Conservation (phyloP, 768 basidiomycete species). For the Tulasnella sp. region DNA sequence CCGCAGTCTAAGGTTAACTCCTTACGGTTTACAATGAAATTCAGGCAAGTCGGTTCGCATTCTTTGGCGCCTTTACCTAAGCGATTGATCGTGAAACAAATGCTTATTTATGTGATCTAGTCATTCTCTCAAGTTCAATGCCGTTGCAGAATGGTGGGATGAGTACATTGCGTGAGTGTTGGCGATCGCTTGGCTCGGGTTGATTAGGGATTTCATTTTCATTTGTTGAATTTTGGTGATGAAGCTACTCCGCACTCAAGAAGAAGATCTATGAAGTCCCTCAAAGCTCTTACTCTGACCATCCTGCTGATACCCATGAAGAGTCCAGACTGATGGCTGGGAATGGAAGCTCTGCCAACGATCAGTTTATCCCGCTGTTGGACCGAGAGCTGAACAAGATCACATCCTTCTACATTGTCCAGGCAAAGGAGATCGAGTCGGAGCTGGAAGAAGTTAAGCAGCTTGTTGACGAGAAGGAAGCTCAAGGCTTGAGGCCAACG, state of each 20-base stretch:
- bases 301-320: conserved; percentile 60
- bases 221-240: conserved; percentile 9
- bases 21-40: conserved; percentile 14
- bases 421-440: conserved; percentile 57
- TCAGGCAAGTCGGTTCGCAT: conserved; percentile 9
- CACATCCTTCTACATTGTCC: conserved; percentile 56
- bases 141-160: conserved; percentile 85
- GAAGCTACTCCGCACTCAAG: conserved; percentile 75
- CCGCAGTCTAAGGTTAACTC: not conserved
- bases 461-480: conserved; percentile 46
- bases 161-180: conserved; percentile 73
- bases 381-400: conserved; percentile 79
- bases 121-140: conserved; percentile 73
- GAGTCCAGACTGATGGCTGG: conserved; percentile 40
- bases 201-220: too few relatives aligned
- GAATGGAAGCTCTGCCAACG: conserved; percentile 23
- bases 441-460: conserved; percentile 48
- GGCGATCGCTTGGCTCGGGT: not conserved
- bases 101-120: conserved; percentile 20
- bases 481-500: conserved; percentile 34
- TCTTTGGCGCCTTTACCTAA: not conserved
- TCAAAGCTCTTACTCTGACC: conserved; percentile 21
- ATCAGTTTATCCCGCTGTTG: conserved; percentile 54
- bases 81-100: not conserved
- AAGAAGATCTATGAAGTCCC: conserved; percentile 69